phyloP scores from a whole-genome alignment of 331 rosid species.

The Quercus tomentella region DNA sequence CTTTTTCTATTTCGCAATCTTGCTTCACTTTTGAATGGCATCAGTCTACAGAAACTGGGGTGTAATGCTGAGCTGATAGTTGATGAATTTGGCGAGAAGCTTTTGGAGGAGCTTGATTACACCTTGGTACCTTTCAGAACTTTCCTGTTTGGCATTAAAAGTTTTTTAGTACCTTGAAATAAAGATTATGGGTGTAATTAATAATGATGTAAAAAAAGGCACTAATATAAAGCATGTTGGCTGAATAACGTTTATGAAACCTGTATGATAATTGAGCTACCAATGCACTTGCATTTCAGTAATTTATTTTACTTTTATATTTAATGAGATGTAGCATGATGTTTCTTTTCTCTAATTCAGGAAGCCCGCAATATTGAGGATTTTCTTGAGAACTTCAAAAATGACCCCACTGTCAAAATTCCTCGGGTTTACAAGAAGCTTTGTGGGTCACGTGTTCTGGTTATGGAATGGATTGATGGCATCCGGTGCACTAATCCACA shows the following conservation, averaged over 20 bases:
- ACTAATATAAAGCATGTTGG: neutral
- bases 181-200: neutral
- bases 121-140: constrained; percentile 65
- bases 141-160: constrained; percentile 17
- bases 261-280: neutral
- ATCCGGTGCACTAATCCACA: constrained; percentile 91
- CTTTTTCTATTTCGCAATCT: constrained; percentile 91
- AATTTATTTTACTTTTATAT: neutral
- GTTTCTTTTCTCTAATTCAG: constrained; percentile 38
- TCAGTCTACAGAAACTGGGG: constrained; percentile 90
- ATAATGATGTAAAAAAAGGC: neutral
- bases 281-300: neutral
- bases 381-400: constrained; percentile 84
- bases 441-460: constrained; percentile 85
- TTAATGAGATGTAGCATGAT: neutral
- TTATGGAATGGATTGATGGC: constrained; percentile 99
- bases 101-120: constrained; percentile 99
- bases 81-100: constrained; percentile 99
- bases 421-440: constrained; percentile 78
- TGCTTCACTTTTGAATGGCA: constrained; percentile 87
- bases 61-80: constrained; percentile 98
- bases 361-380: constrained; percentile 98
- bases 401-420: constrained; percentile 94
- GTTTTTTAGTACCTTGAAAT: neutral
- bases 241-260: neutral